Percentiles rank a stretch among this genome's conserved stretches.
phyloP scores from a whole-genome alignment of 441 rosid species.

The Aleurites moluccanus region DNA sequence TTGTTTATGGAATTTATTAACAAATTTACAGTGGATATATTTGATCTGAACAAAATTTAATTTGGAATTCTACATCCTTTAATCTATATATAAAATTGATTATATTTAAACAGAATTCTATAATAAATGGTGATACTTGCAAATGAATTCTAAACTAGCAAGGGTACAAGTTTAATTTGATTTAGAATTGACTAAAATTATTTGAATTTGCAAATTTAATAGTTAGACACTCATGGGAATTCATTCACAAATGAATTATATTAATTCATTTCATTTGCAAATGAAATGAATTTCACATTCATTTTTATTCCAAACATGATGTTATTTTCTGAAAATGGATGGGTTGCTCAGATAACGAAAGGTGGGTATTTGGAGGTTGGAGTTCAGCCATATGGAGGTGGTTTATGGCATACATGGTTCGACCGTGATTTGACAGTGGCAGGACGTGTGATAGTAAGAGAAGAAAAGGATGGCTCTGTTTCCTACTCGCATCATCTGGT shows the following conservation, averaged over 20 bases:
- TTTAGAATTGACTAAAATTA: background rate
- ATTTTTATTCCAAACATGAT: background rate
- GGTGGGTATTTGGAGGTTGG: conserved; percentile 88
- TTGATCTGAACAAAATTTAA: too few relatives aligned
- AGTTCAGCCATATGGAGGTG: conserved; percentile 91
- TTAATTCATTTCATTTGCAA: background rate
- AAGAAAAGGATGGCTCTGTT: conserved; percentile 55
- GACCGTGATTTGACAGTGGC: conserved; percentile 96
- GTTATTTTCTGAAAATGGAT: conserved; percentile 16
- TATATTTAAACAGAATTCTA: background rate
- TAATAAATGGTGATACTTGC: background rate
- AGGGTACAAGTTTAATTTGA: background rate
- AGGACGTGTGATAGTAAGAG: conserved; percentile 74
- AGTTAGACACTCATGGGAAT: background rate
- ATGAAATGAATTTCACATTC: background rate
- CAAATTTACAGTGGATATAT: too few relatives aligned
- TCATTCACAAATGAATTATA: too few relatives aligned
- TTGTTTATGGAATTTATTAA: background rate
- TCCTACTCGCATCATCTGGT: conserved; percentile 73
- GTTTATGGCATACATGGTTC: conserved; percentile 97
- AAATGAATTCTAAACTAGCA: background rate
- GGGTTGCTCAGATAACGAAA: conserved; percentile 58
- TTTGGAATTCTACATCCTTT: background rate
- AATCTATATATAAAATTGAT: background rate
- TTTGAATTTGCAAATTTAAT: background rate